These are phyloP conservation scores for Nicotiana attenuata DNA, from an alignment of 257 asterid genomes.

Conservation along the genomic window DNA sequence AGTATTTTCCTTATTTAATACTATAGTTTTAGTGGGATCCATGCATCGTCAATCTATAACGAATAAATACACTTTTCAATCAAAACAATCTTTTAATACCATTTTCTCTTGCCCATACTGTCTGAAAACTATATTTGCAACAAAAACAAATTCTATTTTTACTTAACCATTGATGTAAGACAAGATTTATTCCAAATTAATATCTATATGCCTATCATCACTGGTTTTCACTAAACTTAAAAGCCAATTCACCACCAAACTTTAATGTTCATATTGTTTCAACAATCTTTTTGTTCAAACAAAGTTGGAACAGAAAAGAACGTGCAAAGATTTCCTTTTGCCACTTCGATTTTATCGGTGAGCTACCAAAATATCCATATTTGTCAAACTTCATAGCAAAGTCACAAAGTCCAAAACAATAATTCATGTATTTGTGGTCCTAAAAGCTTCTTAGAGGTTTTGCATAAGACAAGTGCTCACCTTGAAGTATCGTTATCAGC, in stretches of 20 bases:
- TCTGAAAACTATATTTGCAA: too few species aligned
- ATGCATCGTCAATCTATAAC: background rate
- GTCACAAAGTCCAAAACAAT: background rate
- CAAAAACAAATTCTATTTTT: too few species aligned
- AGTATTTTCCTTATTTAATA: too few species aligned
- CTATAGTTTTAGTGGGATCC: background rate
- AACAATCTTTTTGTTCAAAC: background rate
- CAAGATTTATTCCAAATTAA: too few species aligned
- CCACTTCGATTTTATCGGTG: background rate
- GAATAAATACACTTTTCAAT: background rate
- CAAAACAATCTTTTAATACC: background rate
- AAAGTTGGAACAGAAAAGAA: background rate
- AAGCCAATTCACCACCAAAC: background rate
- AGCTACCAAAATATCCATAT: background rate
- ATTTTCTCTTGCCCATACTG: too few species aligned
- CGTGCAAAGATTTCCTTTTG: background rate
- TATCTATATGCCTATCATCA: too few species aligned
- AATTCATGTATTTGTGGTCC: background rate
- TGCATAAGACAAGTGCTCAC: background rate
- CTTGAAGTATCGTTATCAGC: background rate
- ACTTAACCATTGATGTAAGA: too few species aligned
- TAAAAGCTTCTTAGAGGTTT: background rate
- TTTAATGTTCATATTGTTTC: background rate
- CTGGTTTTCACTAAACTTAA: background rate
- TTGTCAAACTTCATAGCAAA: background rate